Conservation (phyloP, 805 yeast species). For the Monosporozyma servazzii region DNA sequence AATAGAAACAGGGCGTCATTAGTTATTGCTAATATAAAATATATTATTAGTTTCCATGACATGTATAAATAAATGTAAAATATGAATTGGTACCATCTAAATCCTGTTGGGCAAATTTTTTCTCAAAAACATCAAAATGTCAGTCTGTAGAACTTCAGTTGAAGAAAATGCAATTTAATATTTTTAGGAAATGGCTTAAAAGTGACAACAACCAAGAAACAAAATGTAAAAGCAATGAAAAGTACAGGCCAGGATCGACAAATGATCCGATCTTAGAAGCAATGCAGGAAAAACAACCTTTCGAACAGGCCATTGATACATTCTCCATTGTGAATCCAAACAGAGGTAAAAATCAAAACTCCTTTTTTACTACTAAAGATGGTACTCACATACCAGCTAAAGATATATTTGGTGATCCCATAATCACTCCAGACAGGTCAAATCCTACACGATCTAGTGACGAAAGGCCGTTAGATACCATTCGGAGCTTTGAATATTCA, state of each 20-base stretch:
- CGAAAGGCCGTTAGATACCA: conserved; percentile 94
- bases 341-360: conserved; percentile 27
- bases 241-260: conserved; percentile 50
- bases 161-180: neutral
- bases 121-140: too few species aligned
- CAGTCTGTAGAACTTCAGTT: neutral
- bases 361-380: conserved; percentile 33
- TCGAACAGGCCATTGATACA: conserved; percentile 48
- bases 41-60: too few species aligned
- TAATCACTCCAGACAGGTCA: conserved; percentile 70
- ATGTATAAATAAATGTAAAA: too few species aligned
- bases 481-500: conserved; percentile 84
- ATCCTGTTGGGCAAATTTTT: too few species aligned
- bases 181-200: neutral
- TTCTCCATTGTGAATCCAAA: conserved; percentile 13
- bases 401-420: conserved; percentile 83
- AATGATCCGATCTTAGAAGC: conserved; percentile 90
- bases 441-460: conserved; percentile 89
- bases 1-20: too few species aligned
- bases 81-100: too few species aligned
- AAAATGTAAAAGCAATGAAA: conserved; percentile 19
- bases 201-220: neutral
- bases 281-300: conserved; percentile 92
- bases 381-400: conserved; percentile 30
- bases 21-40: too few species aligned